Percentiles rank a stretch among this genome's conserved stretches.
Conservation (phyloP, 2,329 filamentous ascomycete species). For the Fusarium sp. region DNA sequence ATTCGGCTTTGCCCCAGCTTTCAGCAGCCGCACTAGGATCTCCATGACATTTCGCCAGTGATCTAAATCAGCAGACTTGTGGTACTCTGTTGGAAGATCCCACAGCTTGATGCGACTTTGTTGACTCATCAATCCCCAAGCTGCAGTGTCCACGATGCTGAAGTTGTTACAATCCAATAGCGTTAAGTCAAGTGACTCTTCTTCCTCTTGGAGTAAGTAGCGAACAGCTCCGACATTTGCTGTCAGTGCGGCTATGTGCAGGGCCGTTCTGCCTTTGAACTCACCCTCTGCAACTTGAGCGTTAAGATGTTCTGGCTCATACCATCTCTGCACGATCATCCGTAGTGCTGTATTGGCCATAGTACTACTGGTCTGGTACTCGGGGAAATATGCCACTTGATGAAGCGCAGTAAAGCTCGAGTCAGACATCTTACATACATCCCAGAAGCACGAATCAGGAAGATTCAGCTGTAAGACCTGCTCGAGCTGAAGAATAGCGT, state of each 20-base stretch:
- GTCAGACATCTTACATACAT: not conserved
- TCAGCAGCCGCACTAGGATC: not conserved
- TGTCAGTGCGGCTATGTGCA: not conserved
- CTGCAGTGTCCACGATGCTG: not conserved
- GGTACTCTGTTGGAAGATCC: not conserved
- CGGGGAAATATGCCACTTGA: not conserved
- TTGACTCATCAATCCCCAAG: not conserved
- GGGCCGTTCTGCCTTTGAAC: not conserved
- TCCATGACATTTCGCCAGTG: not conserved
- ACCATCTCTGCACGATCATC: not conserved
- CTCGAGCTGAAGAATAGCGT: not conserved
- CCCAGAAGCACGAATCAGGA: not conserved
- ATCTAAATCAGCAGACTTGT: not conserved
- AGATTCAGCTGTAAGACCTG: not conserved
- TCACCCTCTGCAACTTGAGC: accelerated
- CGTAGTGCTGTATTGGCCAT: not conserved
- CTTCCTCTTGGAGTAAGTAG: not conserved
- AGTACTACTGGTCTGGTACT: not conserved
- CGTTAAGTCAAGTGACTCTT: not conserved
- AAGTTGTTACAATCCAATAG: not conserved
- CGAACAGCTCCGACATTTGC: accelerated
- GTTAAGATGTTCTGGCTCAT: not conserved
- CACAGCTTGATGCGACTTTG: not conserved
- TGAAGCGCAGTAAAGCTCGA: not conserved
- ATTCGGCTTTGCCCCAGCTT: not conserved